Evolutionary conservation across 2,329 filamentous ascomycete genomes (phyloP).

Genomic region (Monosporascus cannonballus): DNA sequence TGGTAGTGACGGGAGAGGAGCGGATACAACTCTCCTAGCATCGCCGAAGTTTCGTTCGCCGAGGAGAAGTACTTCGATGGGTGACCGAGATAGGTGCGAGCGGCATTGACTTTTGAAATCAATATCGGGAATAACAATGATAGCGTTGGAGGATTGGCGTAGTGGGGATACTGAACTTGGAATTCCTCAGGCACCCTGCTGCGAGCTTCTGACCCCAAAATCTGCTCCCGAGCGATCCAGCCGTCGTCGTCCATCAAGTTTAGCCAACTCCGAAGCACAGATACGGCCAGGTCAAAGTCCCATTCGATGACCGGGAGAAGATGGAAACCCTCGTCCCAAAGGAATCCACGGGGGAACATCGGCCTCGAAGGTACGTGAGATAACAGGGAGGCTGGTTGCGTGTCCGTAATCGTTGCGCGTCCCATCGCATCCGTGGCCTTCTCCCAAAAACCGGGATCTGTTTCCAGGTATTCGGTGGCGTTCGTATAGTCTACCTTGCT

Average conservation of each 20-base stretch:
- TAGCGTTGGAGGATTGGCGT: conserved; percentile 89
- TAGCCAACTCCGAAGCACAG: conserved; percentile 89
- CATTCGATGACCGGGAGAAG: conserved; percentile 81
- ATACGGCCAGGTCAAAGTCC: conserved; percentile 76
- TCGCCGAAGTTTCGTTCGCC: conserved; percentile 13
- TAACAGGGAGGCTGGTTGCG: conserved; percentile 78
- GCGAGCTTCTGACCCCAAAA: conserved; percentile 77
- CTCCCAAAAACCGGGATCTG: conserved; percentile 87
- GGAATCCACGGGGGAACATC: conserved; percentile 88
- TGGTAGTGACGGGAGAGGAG: conserved; percentile 79
- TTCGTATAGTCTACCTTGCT: conserved; percentile 81
- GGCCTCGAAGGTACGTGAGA: conserved; percentile 82
- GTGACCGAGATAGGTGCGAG: conserved; percentile 86
- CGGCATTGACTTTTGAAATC: conserved; percentile 91
- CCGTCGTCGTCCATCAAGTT: conserved; percentile 88
- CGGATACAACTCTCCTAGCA: conserved; percentile 35
- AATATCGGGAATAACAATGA: conserved; percentile 91
- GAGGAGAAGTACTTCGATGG: conserved; percentile 75
- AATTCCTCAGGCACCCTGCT: conserved; percentile 91
- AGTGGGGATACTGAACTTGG: conserved; percentile 92
- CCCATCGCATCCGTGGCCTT: conserved; percentile 71
- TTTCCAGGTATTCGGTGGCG: conserved; percentile 82
- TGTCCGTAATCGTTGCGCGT: conserved; percentile 57
- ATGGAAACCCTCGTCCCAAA: conserved; percentile 96
- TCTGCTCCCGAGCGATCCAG: conserved; percentile 92